Conservation (phyloP, 768 basidiomycete species). For the Lentinula guzmanii region DNA sequence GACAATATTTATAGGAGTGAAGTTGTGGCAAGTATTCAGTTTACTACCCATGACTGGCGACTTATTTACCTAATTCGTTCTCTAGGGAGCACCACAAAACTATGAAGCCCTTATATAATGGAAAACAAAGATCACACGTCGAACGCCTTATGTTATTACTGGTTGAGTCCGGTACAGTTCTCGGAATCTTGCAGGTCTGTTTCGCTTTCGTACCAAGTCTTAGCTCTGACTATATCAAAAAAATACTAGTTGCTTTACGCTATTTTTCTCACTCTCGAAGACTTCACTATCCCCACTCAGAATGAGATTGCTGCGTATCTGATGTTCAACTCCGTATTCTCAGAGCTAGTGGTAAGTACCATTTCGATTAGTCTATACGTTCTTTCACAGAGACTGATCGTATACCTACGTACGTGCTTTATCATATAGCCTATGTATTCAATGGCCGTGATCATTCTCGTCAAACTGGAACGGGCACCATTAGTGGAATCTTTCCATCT, state of each 20-base stretch:
- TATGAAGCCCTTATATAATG: not conserved
- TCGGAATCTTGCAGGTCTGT: not conserved
- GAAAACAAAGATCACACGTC: not conserved
- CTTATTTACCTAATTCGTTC: too few species aligned
- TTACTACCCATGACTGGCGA: too few species aligned
- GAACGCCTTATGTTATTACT: not conserved
- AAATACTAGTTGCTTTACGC: not conserved
- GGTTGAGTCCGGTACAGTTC: not conserved
- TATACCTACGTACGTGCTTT: not conserved
- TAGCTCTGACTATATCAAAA: not conserved
- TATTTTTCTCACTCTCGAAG: not conserved
- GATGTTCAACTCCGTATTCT: not conserved
- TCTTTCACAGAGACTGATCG: not conserved
- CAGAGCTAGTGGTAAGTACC: not conserved
- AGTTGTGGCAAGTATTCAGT: not conserved
- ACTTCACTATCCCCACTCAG: not conserved
- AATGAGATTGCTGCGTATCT: not conserved
- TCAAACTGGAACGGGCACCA: not conserved
- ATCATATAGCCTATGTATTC: not conserved
- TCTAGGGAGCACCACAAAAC: not conserved
- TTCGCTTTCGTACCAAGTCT: not conserved
- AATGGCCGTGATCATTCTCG: not conserved
- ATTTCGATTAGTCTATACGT: not conserved
- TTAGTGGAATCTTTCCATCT: not conserved
- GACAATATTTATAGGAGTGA: not conserved